Percentiles rank a stretch among this genome's conserved stretches.
These are phyloP conservation scores for Sugiyamaella marilandica DNA, from an alignment of 805 yeast genomes.

Conservation along the genomic window DNA sequence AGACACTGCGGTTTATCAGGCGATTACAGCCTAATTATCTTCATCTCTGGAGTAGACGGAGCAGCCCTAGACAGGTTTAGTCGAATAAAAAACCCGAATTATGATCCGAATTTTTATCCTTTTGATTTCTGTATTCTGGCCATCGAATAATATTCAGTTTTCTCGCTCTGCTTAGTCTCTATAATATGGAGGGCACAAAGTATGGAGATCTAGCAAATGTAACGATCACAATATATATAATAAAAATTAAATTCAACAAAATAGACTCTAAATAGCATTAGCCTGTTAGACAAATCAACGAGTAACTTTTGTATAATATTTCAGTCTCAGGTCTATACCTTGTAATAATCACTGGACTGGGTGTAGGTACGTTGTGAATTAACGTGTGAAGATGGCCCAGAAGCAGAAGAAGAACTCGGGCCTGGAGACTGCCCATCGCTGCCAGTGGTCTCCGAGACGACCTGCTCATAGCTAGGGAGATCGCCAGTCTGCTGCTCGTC, in stretches of 20 bases:
- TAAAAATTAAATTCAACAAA: not conserved
- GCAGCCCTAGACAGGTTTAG: too few species aligned
- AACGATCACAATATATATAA: not conserved
- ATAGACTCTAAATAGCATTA: too few species aligned
- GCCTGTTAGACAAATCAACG: not conserved
- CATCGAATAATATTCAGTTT: too few species aligned
- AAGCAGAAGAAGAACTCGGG: not conserved
- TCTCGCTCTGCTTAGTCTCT: too few species aligned
- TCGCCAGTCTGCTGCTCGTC: slow-evolving; percentile 3
- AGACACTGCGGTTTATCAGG: too few species aligned
- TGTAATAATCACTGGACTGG: not conserved
- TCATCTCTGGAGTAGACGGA: too few species aligned
- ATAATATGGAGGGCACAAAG: not conserved
- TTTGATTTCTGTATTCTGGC: too few species aligned
- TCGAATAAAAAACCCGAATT: too few species aligned
- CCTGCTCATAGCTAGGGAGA: slow-evolving; percentile 18
- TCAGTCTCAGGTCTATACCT: not conserved
- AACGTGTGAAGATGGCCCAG: not conserved
- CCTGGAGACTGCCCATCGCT: not conserved
- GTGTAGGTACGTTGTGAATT: not conserved
- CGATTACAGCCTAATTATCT: too few species aligned
- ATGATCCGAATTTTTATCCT: too few species aligned
- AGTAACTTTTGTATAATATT: not conserved
- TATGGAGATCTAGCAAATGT: not conserved
- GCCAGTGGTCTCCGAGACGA: slow-evolving; percentile 1